A percentile compares a stretch with the other conserved stretches of the same genome.
Evolutionary conservation across 1,284 basidiomycete genomes (phyloP).

Genomic region (Amylostereum areolatum): DNA sequence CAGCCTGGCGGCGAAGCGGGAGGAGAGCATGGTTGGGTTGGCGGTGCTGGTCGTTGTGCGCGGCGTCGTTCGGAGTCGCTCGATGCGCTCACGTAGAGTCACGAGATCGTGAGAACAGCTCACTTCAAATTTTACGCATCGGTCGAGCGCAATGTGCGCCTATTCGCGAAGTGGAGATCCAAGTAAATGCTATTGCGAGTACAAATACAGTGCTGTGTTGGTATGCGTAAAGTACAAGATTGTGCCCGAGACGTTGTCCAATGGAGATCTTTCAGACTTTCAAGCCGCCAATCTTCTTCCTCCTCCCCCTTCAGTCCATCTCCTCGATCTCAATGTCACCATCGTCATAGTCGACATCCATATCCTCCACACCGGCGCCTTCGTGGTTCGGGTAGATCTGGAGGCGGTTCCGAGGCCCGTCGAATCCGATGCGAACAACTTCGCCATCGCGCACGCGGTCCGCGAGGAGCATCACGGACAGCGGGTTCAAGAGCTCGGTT

Average conservation of each 20-base stretch:
- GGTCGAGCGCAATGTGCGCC: no score
- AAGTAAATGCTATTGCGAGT: no score
- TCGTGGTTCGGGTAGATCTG: conserved; percentile 85
- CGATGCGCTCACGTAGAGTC: no score
- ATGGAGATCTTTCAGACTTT: no score
- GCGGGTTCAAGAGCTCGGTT: conserved; percentile 87
- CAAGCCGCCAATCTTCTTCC: no score
- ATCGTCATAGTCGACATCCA: conserved; percentile 56
- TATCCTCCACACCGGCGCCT: conserved; percentile 39
- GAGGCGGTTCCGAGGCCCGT: conserved; percentile 80
- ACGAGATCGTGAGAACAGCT: no score
- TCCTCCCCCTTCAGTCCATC: conserved; percentile 73
- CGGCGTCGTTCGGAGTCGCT: not conserved
- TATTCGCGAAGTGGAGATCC: no score
- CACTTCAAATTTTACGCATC: no score
- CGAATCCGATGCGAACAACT: conserved; percentile 71
- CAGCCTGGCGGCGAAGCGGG: conserved; percentile 10
- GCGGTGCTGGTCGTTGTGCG: not conserved
- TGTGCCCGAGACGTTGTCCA: no score
- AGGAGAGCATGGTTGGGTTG: conserved; percentile 8
- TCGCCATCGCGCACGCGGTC: conserved; percentile 84
- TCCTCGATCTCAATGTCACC: conserved; percentile 71
- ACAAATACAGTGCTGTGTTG: no score
- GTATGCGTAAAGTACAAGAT: no score
- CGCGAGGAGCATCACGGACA: conserved; percentile 84